Percentiles rank a stretch among this genome's conserved stretches.
Evolutionary conservation across 805 yeast genomes (phyloP).

Genomic region (Starmerella geochares): DNA sequence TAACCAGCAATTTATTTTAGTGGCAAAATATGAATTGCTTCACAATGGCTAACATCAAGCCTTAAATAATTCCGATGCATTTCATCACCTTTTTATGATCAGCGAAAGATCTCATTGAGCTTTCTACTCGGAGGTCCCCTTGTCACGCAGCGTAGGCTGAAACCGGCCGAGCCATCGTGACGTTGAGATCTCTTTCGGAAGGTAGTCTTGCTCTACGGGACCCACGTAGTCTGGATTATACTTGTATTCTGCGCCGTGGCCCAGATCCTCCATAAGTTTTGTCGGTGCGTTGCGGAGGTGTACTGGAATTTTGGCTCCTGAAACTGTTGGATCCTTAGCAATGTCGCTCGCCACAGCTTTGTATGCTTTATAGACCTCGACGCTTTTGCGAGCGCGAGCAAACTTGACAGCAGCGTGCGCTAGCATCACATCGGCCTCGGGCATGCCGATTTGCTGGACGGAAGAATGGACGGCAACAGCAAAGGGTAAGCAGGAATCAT

Average conservation of each 20-base stretch:
- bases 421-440: conserved; percentile 79
- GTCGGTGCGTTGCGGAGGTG: conserved; percentile 96
- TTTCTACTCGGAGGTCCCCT: neutral
- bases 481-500: conserved; percentile 74
- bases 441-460: conserved; percentile 82
- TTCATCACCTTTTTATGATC: too few species aligned
- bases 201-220: conserved; percentile 50
- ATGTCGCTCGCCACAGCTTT: conserved; percentile 52
- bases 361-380: conserved; percentile 76
- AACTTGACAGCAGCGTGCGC: conserved; percentile 91
- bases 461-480: conserved; percentile 80
- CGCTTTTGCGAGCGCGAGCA: conserved; percentile 76
- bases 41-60: too few species aligned
- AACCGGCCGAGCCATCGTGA: conserved; percentile 17
- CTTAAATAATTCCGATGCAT: too few species aligned
- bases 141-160: conserved; percentile 7
- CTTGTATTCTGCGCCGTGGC: conserved; percentile 74
- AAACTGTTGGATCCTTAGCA: conserved; percentile 46
- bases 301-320: conserved; percentile 48
- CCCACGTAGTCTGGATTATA: conserved; percentile 85
- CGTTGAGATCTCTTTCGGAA: conserved; percentile 45
- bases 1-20: too few species aligned
- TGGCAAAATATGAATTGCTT: too few species aligned
- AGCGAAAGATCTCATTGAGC: too few species aligned
- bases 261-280: conserved; percentile 73